Base-by-base conservation (phyloP, 2,329 filamentous ascomycete species). In the Alternaria atra region DNA sequence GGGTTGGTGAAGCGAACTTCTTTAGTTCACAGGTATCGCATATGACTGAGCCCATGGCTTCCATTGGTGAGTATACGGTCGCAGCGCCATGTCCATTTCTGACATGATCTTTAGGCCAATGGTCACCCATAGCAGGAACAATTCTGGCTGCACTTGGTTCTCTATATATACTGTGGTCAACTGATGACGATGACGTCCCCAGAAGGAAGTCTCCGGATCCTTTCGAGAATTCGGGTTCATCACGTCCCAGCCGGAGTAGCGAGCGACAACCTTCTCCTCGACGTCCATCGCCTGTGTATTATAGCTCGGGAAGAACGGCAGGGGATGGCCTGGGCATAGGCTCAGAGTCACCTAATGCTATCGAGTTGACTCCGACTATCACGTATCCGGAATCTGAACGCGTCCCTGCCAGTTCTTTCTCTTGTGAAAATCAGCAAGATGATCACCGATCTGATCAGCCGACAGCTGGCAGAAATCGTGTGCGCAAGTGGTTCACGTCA, bases 1-100 rank as follows among this genome's bases (percentile, higher is more conserved):
- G 88, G 4, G 74, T 88, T 0, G 89, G 89, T 0, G 89, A 91
- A 74, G 80, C 81, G 32, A 91, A 91, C 65, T 87, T 91, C 64
- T 90, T 83, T 66, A 90, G 86, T 48, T 20, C 55, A 0, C 86
- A 85, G 56, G 80, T 91, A 4, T 67, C 64, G 0, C 89, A 86
- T 60, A 82, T 89, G 61, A 90, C 86, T 0, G 89, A 91, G 61
- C 87, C 87, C 0, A 86, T 90, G 53, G 80, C 80, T 5, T 88
- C 84, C 62, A 82, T 90, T 50, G 87, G 85, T 35, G 56, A 15
- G 70, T 34, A 7, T 5, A 13, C 1, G 2, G 3, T n/a, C 27
- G 13, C 4, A 34, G 17, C 10, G 20, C 2, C 0, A 9, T 32
- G 39, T 4, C 27, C 8, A 12, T 34, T 9, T 27, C 43, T 62